These are phyloP conservation scores for Suillus alpinus DNA, from an alignment of 768 basidiomycete genomes.

Conservation along the genomic window DNA sequence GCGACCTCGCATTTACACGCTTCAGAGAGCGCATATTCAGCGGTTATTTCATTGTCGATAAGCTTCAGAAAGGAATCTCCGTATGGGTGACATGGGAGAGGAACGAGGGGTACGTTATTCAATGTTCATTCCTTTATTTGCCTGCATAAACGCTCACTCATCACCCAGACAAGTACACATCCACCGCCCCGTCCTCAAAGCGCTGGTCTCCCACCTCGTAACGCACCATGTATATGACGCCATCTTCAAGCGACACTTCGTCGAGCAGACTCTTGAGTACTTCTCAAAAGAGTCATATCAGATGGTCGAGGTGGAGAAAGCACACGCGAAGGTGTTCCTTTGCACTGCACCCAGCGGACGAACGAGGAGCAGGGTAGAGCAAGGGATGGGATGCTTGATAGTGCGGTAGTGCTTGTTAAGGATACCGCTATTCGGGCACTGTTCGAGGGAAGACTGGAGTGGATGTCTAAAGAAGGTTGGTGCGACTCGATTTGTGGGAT, in stretches of 20 bases:
- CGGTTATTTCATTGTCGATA: constrained; percentile 40
- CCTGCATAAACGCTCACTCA: background rate
- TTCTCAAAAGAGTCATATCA: constrained; percentile 51
- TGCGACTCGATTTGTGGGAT: constrained; percentile 27
- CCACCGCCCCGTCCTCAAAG: constrained; percentile 40
- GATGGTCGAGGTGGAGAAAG: constrained; percentile 29
- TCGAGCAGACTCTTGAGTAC: constrained; percentile 49
- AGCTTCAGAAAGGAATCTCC: constrained; percentile 43
- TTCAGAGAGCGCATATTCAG: constrained; percentile 54
- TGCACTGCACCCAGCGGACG: constrained; percentile 42
- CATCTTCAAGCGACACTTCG: constrained; percentile 55
- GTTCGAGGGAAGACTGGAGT: constrained; percentile 41
- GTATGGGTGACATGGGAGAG: constrained; percentile 60
- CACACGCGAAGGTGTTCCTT: constrained; percentile 53
- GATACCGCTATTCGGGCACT: constrained; percentile 54
- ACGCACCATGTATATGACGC: constrained; percentile 54
- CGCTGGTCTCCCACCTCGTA: constrained; percentile 54
- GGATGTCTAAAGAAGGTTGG: constrained; percentile 42
- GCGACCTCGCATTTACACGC: constrained; percentile 55
- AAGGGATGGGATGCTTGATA: constrained; percentile 46
- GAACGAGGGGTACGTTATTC: constrained; percentile 29
- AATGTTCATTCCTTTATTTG: constrained; percentile 2
- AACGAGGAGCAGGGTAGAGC: constrained; percentile 58
- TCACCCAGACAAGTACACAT: constrained; percentile 34
- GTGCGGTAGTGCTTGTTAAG: constrained; percentile 48